Conservation (phyloP, 169 alveolate genomes). For the Cystoisospora suis region DNA sequence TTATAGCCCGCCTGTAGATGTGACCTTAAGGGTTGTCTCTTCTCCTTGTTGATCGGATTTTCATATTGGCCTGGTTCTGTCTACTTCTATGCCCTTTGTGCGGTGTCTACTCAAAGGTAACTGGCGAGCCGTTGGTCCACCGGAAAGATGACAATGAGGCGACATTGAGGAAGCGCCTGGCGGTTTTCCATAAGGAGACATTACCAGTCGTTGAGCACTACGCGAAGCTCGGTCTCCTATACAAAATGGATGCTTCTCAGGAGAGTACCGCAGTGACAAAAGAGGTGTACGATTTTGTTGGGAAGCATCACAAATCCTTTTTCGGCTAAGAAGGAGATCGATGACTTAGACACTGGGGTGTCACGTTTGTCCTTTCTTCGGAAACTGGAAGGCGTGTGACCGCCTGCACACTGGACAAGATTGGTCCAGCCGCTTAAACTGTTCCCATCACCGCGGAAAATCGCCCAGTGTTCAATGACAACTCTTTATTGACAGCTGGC, state of each 20-base stretch:
- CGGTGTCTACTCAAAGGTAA: constrained; percentile 65
- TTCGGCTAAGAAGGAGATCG: constrained; percentile 12
- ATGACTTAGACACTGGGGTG: too few relatives aligned
- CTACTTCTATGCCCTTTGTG: not conserved
- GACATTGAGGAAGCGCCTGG: constrained; percentile 75
- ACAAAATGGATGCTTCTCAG: constrained; percentile 72
- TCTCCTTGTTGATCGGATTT: not conserved
- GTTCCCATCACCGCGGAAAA: too few relatives aligned
- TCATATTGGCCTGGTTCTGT: not conserved
- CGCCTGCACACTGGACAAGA: too few relatives aligned
- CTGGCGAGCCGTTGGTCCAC: constrained; percentile 81
- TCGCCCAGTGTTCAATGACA: too few relatives aligned
- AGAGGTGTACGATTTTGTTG: constrained; percentile 50
- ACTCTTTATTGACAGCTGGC: too few relatives aligned
- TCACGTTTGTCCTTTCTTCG: too few relatives aligned
- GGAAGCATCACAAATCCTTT: constrained; percentile 27
- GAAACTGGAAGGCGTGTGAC: too few relatives aligned
- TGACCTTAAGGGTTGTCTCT: too few relatives aligned
- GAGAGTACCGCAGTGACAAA: constrained; percentile 35
- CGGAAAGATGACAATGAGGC: constrained; percentile 82
- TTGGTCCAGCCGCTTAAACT: too few relatives aligned
- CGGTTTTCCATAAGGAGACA: constrained; percentile 73
- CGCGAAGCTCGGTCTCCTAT: constrained; percentile 69
- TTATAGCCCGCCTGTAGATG: too few relatives aligned
- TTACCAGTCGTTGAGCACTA: constrained; percentile 82